Evolutionary conservation across 768 basidiomycete genomes (phyloP).

Genomic region (Flagelloscypha sp.): DNA sequence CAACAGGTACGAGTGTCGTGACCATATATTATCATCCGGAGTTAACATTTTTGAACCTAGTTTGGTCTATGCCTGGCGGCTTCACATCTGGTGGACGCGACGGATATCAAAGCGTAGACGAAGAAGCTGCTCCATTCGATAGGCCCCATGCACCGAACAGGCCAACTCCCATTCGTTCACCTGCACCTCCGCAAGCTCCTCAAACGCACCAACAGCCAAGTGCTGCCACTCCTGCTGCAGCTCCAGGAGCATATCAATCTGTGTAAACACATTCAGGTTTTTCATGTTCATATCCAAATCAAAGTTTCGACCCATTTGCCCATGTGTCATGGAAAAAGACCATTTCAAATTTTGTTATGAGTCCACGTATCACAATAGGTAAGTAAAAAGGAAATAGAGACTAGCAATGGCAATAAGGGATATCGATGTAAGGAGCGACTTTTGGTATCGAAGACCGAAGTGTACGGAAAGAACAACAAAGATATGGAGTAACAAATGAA

Average conservation of each 20-base stretch:
- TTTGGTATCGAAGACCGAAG: slow-evolving; percentile 1
- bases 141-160: slow-evolving; percentile 19
- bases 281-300: background rate
- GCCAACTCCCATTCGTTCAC: slow-evolving; percentile 14
- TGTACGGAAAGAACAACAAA: slow-evolving; percentile 14
- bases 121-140: slow-evolving; percentile 26
- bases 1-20: slow-evolving; percentile 37
- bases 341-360: too few relatives aligned
- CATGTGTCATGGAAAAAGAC: too few relatives aligned
- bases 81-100: slow-evolving; percentile 48
- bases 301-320: too few relatives aligned
- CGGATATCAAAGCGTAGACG: slow-evolving; percentile 58
- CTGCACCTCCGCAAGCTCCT: slow-evolving; percentile 13
- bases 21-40: slow-evolving; percentile 1
- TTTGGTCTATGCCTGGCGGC: slow-evolving; percentile 75
- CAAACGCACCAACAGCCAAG: slow-evolving; percentile 9
- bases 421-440: slow-evolving; percentile 12
- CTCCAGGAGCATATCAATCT: slow-evolving; percentile 5
- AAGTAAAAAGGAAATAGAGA: too few relatives aligned
- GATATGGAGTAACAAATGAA: slow-evolving; percentile 29
- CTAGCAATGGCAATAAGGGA: slow-evolving; percentile 25
- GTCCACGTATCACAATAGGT: too few relatives aligned
- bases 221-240: slow-evolving; percentile 9
- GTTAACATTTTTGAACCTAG: slow-evolving; percentile 23
- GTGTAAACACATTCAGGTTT: background rate